A percentile compares a stretch with the other conserved stretches of the same genome.
Conservation (phyloP, 176 grass and related monocot genomes). For the Zea mays region DNA sequence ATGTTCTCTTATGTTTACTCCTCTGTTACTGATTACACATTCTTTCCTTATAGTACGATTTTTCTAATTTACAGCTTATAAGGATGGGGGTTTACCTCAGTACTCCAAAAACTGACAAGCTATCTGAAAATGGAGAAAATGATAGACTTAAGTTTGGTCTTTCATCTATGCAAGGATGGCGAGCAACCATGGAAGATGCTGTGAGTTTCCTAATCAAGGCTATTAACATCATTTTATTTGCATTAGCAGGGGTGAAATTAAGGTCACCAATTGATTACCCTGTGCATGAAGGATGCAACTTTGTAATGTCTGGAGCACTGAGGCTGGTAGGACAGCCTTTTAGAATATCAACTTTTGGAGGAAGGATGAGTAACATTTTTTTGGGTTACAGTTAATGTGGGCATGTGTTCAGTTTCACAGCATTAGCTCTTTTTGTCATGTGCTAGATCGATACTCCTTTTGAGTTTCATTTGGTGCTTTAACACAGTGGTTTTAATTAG, state of each 20-base stretch:
- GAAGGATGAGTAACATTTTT: not conserved
- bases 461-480: slow-evolving; percentile 27
- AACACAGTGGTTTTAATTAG: slow-evolving; percentile 22
- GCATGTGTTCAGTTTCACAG: not conserved
- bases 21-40: slow-evolving; percentile 15
- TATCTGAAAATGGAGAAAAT: slow-evolving; percentile 79
- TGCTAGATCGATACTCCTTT: not conserved
- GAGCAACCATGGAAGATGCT: slow-evolving; percentile 97
- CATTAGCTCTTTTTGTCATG: slow-evolving; percentile 13
- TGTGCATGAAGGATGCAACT: not conserved
- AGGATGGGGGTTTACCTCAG: slow-evolving; percentile 96
- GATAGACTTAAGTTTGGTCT: slow-evolving; percentile 72
- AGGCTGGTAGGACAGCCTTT: slow-evolving; percentile 11
- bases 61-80: slow-evolving; percentile 22
- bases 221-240: slow-evolving; percentile 22
- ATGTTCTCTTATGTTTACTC: slow-evolving; percentile 20
- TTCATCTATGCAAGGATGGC: slow-evolving; percentile 99
- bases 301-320: not conserved
- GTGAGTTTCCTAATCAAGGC: slow-evolving; percentile 53
- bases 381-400: not conserved
- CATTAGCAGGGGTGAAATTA: not conserved
- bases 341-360: slow-evolving; percentile 19
- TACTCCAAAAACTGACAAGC: slow-evolving; percentile 82
- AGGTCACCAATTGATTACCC: not conserved
- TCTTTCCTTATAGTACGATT: slow-evolving; percentile 1